A percentile compares a stretch with the other conserved stretches of the same genome.
Evolutionary conservation across 2,329 filamentous ascomycete genomes (phyloP).

Genomic region (Talaromyces islandicus): DNA sequence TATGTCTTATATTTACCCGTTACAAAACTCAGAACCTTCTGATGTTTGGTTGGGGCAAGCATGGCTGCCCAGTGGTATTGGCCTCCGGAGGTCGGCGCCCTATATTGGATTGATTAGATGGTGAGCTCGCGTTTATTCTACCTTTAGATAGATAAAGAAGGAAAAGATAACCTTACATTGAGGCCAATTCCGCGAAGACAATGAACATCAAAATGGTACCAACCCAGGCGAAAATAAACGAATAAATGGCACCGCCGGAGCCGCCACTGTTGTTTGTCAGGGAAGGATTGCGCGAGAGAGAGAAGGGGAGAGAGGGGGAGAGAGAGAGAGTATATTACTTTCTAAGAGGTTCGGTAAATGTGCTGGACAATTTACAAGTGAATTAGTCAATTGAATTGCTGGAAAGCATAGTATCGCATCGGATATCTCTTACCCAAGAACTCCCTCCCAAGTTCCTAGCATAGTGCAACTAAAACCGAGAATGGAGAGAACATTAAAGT

Average conservation of each 20-base stretch:
- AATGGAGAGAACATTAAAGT: background rate
- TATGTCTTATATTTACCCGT: slow-evolving; percentile 18
- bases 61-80: slow-evolving; percentile 39
- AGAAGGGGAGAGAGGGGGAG: too few relatives aligned
- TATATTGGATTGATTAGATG: slow-evolving; percentile 7
- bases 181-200: background rate
- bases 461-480: slow-evolving; percentile 1
- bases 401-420: background rate
- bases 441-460: background rate
- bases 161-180: background rate
- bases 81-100: slow-evolving; percentile 29
- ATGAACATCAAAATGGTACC: background rate
- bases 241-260: slow-evolving; percentile 1
- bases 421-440: slow-evolving; percentile 21
- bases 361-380: background rate
- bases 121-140: background rate
- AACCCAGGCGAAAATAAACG: slow-evolving; percentile 2
- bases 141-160: background rate
- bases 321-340: slow-evolving; percentile 20
- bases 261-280: slow-evolving; percentile 8
- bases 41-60: slow-evolving; percentile 29
- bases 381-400: background rate
- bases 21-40: slow-evolving; percentile 34
- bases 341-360: slow-evolving; percentile 14
- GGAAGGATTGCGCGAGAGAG: background rate